Percentiles rank a stretch among this genome's conserved stretches.
These are phyloP conservation scores for Blastocystis sp. DNA, from an alignment of 352 stramenopile genomes.

Conservation along the genomic window DNA sequence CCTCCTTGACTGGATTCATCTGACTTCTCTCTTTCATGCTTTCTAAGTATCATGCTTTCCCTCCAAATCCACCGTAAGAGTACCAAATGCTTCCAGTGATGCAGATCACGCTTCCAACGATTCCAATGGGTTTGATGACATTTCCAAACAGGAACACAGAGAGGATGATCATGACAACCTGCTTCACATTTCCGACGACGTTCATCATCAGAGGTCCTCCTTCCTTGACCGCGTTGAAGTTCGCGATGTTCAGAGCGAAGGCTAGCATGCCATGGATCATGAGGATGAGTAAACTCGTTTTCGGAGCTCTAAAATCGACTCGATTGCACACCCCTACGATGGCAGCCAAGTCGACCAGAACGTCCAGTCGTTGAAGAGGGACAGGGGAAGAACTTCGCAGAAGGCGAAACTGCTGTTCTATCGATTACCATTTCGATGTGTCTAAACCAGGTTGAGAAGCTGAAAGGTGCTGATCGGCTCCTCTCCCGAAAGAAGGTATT, in stretches of 20 bases:
- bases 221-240: constrained; percentile 59
- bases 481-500: constrained; percentile 57
- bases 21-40: neutral
- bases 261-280: constrained; percentile 49
- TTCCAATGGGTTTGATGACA: constrained; percentile 33
- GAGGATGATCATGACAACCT: constrained; percentile 62
- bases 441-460: neutral
- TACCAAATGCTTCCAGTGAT: constrained; percentile 59
- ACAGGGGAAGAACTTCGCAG: constrained; percentile 28
- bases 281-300: constrained; percentile 5
- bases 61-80: neutral
- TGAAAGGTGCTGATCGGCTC: constrained; percentile 56
- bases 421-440: neutral
- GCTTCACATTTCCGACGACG: constrained; percentile 57
- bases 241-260: constrained; percentile 48
- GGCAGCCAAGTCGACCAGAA: constrained; percentile 27
- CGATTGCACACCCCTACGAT: neutral
- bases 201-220: constrained; percentile 56
- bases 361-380: constrained; percentile 5
- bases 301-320: neutral
- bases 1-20: neutral
- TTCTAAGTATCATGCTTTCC: neutral
- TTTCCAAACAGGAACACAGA: constrained; percentile 59
- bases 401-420: constrained; percentile 52
- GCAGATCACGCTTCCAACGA: constrained; percentile 31